Conservation (phyloP, 768 basidiomycete genomes). For the Lentinula raphanica region DNA sequence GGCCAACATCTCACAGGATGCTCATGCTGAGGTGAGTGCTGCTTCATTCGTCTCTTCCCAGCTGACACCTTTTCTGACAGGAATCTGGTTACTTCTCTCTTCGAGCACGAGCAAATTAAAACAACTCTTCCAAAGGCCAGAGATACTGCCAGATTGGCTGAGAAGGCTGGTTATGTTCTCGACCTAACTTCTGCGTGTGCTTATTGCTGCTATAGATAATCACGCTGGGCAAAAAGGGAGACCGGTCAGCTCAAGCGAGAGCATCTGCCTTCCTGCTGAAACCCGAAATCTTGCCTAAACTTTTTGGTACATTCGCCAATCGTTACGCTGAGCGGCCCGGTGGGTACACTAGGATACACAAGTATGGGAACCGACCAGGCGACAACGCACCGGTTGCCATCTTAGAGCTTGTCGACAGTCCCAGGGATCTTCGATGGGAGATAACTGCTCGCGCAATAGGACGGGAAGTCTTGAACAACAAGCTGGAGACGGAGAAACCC, state of each 20-base stretch:
- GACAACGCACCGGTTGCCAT: conserved; percentile 94
- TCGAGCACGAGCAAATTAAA: conserved; percentile 93
- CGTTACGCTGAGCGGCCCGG: conserved; percentile 82
- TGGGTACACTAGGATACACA: conserved; percentile 93
- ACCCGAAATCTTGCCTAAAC: conserved; percentile 65
- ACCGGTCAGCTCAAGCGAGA: conserved; percentile 58
- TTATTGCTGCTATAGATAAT: conserved; percentile 58
- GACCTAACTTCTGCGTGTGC: neutral
- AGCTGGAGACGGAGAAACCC: conserved; percentile 40
- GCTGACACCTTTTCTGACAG: conserved; percentile 33
- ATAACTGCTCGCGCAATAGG: conserved; percentile 86
- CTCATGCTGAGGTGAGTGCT: conserved; percentile 81
- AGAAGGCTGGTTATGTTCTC: conserved; percentile 55
- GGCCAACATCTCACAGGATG: conserved; percentile 88
- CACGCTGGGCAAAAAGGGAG: conserved; percentile 85
- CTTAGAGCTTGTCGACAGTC: conserved; percentile 92
- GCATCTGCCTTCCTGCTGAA: conserved; percentile 80
- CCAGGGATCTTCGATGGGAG: conserved; percentile 82
- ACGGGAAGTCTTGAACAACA: conserved; percentile 67
- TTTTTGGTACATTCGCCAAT: conserved; percentile 73
- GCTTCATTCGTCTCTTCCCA: neutral
- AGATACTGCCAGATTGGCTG: conserved; percentile 85
- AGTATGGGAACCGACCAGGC: conserved; percentile 81
- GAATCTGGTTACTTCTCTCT: conserved; percentile 89
- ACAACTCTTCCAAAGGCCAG: conserved; percentile 95